Conservation (phyloP, 2,329 filamentous ascomycete genomes). For the Colletotrichum orbiculare region DNA sequence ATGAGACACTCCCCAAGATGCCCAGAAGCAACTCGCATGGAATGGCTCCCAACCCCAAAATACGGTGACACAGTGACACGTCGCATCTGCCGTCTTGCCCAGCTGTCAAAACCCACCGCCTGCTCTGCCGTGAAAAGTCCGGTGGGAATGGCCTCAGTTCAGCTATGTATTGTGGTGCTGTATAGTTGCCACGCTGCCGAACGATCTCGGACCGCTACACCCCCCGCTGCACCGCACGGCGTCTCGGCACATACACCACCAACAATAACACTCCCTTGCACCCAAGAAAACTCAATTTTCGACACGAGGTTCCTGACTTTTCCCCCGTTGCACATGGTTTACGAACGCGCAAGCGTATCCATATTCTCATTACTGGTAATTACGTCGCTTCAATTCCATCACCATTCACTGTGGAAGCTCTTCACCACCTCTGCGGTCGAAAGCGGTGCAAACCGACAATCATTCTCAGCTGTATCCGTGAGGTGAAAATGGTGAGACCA, state of each 20-base stretch:
- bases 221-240: too few relatives aligned
- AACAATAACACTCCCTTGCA: neutral
- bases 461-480: too few relatives aligned
- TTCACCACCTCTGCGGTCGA: too few relatives aligned
- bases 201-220: neutral
- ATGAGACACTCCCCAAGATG: too few relatives aligned
- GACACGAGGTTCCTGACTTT: neutral
- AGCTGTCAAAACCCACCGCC: neutral
- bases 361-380: neutral
- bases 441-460: too few relatives aligned
- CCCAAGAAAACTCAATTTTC: constrained; percentile 10
- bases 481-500: too few relatives aligned
- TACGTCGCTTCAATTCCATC: too few relatives aligned
- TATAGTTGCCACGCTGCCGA: too few relatives aligned
- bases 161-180: too few relatives aligned
- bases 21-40: neutral
- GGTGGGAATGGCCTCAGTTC: constrained; percentile 34
- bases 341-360: neutral
- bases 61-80: too few relatives aligned
- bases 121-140: neutral
- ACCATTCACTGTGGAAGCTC: too few relatives aligned
- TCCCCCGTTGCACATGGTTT: neutral
- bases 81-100: too few relatives aligned
- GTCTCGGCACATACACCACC: neutral
- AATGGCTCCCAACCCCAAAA: neutral